These are phyloP conservation scores for Astrothelium subdiscretum DNA, from an alignment of 495 filamentous ascomycete genomes.

Conservation along the genomic window DNA sequence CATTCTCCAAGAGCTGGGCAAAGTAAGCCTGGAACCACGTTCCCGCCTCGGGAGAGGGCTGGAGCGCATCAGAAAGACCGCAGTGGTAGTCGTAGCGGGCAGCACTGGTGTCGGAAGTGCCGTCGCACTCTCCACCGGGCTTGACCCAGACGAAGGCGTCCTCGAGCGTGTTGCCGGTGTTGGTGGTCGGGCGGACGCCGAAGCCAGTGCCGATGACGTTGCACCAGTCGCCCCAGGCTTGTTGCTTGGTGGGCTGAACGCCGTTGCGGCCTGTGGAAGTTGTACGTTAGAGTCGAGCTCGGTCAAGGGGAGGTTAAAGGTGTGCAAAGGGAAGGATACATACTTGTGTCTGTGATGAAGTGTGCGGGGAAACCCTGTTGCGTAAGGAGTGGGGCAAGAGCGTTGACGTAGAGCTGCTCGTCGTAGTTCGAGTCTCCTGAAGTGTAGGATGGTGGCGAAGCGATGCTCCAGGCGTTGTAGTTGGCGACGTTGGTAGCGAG, in stretches of 20 bases:
- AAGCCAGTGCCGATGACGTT: constrained; percentile 68
- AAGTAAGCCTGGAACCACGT: constrained; percentile 74
- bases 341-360: constrained; percentile 57
- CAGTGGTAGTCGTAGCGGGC: constrained; percentile 63
- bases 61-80: constrained; percentile 44
- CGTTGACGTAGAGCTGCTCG: constrained; percentile 62
- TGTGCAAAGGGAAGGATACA: constrained; percentile 11
- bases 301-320: not conserved
- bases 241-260: constrained; percentile 50
- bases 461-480: constrained; percentile 17
- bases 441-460: constrained; percentile 35
- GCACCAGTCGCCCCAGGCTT: constrained; percentile 74
- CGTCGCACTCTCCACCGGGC: constrained; percentile 74
- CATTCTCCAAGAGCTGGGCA: constrained; percentile 52
- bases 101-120: constrained; percentile 52
- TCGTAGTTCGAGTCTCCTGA: constrained; percentile 41
- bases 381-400: constrained; percentile 50
- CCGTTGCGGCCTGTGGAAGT: constrained; percentile 45
- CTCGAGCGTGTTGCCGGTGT: constrained; percentile 48
- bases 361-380: constrained; percentile 55
- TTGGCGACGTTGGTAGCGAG: constrained; percentile 63
- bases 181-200: constrained; percentile 53
- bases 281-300: not conserved
- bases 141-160: constrained; percentile 81
- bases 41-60: constrained; percentile 69